Evolutionary conservation across 768 basidiomycete species (phyloP), one percentile per base, ranked within the genome.

Genomic region (Calocybe gangraenosa): DNA sequence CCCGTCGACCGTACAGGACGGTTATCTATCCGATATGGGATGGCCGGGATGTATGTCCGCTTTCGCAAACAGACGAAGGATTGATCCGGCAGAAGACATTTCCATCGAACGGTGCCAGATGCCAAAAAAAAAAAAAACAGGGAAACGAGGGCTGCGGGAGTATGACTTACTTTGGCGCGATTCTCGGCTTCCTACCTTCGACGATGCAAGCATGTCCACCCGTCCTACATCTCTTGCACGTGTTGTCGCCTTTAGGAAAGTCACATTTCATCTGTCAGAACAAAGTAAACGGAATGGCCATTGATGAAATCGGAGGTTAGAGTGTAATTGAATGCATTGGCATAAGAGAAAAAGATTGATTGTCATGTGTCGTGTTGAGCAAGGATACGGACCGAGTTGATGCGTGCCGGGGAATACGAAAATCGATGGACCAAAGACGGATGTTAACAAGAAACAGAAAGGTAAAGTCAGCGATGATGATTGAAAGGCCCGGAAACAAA

Each of bases 191-290:
- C 49, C 88, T 75, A 39, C 87, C 87, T 64, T 90, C 88, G 31
- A 91, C 87, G 53, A 90, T 81, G 61, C 89, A 92, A 34, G 79
- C 72, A 64, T 89, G 85, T 1, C 84, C 82, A 40, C 81, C 78
- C 20, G 74, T 55, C 54, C 78, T 82, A 64, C 89, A 92, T 38
- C 89, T 78, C 58, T 75, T 82, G 66, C 89, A 92, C n/a, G 84
- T 81, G 57, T 79, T 81, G 43, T 84, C 80, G 48, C 78, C 71
- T 52, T 70, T 71, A 31, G 83, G 83, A 59, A 91, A 90, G 53
- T 82, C 83, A 65, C 89, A 92, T 72, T 84, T 90, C 89, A 92
- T 92, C 85, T 90, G 57, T 63, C 60, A 55, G 44, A 39, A 22
- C 22, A 22, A 37, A 34, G 17, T 49, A 32, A 23, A 47, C 33